Base-by-base conservation (phyloP, 345 rosid genomes). In the Combretum micranthum region DNA sequence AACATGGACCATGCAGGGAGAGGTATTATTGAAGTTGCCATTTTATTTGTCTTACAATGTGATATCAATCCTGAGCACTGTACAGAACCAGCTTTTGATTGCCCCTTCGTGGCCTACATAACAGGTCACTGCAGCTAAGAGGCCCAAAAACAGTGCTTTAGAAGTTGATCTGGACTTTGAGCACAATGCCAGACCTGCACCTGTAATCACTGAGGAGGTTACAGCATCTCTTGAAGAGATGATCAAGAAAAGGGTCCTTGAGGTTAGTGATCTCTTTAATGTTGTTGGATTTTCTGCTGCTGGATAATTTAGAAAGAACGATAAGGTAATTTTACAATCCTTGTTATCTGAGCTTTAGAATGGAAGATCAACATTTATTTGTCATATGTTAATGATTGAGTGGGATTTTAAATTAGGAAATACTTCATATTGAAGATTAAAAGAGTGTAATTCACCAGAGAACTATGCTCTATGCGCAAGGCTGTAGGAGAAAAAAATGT, bases 141-240 rank as follows among this genome's bases (percentile, higher is more conserved):
- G 99, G 79, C 99, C 95, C 19, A 83, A 70, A 77, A 89, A 89
- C 57, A 93, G 99, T 77, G 99, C 97, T 6, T 67, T 93, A 56
- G 99, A 93, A 74, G 97, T 83, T 66, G 97, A 85, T 79, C 74
- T 88, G 65, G 99, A 93, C 71, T 93, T 89, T 76, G 97, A 89
- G 75, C 96, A 85, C 79, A 93, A 93, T 61, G 85, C 74, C 21
- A 80, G 96, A 72, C 99, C 99, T 65, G 83, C 94, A 56, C 94
- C 94, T 51, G 92, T 85, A 50, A 89, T 93, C 67, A 89, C 97
- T 37, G 99, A 89, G 80, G 99, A 93, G 79, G 80, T 82, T 61
- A 83, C 96, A 25, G 83, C 86, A 55, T 77, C 94, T 54, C 81
- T 89, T 53, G 99, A 93, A 73, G 96, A 87, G 52, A 65, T 93